Base-by-base conservation (phyloP, 352 stramenopile species). In the Phytophthora europaea region DNA sequence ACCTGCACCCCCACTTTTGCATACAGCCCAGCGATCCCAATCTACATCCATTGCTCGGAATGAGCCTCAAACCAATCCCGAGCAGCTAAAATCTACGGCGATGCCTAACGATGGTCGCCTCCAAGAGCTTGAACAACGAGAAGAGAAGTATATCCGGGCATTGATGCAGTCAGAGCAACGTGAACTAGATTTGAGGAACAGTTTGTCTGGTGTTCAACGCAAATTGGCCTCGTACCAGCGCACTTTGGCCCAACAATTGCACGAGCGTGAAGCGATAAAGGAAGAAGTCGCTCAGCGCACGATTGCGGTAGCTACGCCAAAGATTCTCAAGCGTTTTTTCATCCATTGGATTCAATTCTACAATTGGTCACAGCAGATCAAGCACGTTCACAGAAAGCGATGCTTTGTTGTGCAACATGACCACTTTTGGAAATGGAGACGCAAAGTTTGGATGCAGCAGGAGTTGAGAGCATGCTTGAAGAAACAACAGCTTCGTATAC, bases 151-250 rank as follows among this genome's bases (percentile, higher is more conserved):
- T 52, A 90, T 95, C 22, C 78, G 82, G 16, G 86, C 86, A 8
- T 61, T 95, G 22, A 95, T 95, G 79, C 82, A 89, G 62, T 94
- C 85, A 0, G 88, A 95, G 61, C 88, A 94, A 31, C 80, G 86
- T 18, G 88, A 95, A 53, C 65, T 95, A 0, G 84, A 94, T 33
- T 66, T 95, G 4, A 79, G 83, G 12, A 90, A 85, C 16, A 82
- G 88, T 33, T 33, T 95, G 2, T 65, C 54, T 4, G 45, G 23
- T 4, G 77, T 91, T 67, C 76, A 84, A 31, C 78, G 73, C 15
- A 87, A 91, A 50, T 51, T 94, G 18, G 47, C 59, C 5, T 74
- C 76, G 12, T 84, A 85, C 52, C 81, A 91, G 64, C 74, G 67
- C 59, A 72, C 67, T 5, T 48, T 92, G 18, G 54, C 61, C 0